phyloP scores from a whole-genome alignment of 202 grass and related monocot genomes.

The Brachypodium distachyon region DNA sequence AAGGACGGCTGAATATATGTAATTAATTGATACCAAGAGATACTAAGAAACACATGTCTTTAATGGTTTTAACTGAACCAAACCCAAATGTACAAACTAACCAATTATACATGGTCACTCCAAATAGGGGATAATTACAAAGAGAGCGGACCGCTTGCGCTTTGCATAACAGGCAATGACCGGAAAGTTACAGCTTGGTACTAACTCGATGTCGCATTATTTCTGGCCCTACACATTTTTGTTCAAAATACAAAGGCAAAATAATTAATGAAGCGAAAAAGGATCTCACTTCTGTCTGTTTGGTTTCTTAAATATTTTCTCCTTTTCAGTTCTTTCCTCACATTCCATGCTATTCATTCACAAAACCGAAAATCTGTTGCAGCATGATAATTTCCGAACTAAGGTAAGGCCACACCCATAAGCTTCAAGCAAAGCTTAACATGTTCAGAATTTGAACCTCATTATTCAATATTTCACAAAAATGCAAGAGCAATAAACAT shows the following conservation, averaged over 20 bases:
- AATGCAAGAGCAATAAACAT: slow-evolving; percentile 5
- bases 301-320: not conserved
- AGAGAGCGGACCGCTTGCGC: not conserved
- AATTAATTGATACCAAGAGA: not conserved
- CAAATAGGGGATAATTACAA: not conserved
- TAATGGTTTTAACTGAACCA: not conserved
- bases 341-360: not conserved
- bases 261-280: not conserved
- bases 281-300: not conserved
- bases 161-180: not conserved
- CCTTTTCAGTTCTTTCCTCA: not conserved
- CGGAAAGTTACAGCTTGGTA: not conserved
- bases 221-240: not conserved
- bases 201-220: not conserved
- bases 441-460: not conserved
- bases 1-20: not conserved
- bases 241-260: not conserved
- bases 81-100: not conserved
- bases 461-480: not conserved
- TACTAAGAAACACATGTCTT: not conserved
- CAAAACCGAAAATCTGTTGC: not conserved
- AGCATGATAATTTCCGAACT: not conserved
- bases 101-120: not conserved
- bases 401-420: not conserved
- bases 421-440: not conserved